Evolutionary conservation across 257 asterid species (phyloP).

Genomic region (Nicotiana tabacum): DNA sequence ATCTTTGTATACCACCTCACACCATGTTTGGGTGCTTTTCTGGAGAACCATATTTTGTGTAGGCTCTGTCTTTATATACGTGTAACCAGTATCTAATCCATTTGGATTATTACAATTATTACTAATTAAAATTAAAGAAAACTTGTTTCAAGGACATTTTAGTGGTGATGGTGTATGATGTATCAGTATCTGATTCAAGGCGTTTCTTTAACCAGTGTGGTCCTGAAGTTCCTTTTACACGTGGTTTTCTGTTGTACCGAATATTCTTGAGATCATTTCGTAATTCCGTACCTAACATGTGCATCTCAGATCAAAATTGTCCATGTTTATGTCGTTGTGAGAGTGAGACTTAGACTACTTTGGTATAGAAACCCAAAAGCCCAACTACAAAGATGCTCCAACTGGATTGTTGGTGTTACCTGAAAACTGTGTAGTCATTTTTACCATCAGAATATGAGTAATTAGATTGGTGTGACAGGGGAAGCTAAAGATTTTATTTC

Average conservation of each 20-base stretch:
- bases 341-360: not conserved
- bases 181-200: not conserved
- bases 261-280: not conserved
- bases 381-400: not conserved
- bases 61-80: not conserved
- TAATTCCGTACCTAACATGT: not conserved
- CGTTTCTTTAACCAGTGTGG: not conserved
- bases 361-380: not conserved
- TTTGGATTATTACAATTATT: not conserved
- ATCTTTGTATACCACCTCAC: not conserved
- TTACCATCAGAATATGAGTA: not conserved
- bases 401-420: conserved; percentile 4
- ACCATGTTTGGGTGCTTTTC: not conserved
- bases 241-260: not conserved
- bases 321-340: not conserved
- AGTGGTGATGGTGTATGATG: not conserved
- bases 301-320: not conserved
- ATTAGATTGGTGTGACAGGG: not conserved
- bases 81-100: not conserved
- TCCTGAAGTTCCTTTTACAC: not conserved
- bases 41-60: not conserved
- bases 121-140: not conserved
- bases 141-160: not conserved
- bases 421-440: not conserved
- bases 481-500: not conserved